A percentile compares a stretch with the other conserved stretches of the same genome.
These are phyloP conservation scores for Apium graveolens DNA, from an alignment of 129 eudicot species.

Conservation along the genomic window DNA sequence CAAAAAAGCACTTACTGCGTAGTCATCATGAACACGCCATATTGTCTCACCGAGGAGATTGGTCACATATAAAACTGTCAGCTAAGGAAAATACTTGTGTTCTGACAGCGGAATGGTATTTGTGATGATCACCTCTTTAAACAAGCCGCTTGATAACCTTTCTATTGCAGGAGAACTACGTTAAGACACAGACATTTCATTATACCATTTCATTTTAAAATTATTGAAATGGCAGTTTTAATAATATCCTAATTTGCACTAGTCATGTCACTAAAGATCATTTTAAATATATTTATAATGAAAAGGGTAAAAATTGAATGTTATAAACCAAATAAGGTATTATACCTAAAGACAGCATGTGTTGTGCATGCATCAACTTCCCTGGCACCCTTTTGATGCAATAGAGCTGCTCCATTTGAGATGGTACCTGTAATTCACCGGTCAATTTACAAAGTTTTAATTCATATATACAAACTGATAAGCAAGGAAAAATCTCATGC, in stretches of 20 bases:
- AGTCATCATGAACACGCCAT: slow-evolving; percentile 98
- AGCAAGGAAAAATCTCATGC: not conserved
- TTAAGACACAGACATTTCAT: slow-evolving; percentile 4
- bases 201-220: slow-evolving; percentile 2
- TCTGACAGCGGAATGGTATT: slow-evolving; percentile 83
- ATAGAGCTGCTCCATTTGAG: slow-evolving; percentile 76
- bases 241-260: not conserved
- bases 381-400: slow-evolving; percentile 96
- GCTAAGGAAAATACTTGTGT: slow-evolving; percentile 80
- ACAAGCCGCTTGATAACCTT: slow-evolving; percentile 85
- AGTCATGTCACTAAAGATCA: not conserved
- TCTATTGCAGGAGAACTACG: slow-evolving; percentile 96
- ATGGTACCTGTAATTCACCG: slow-evolving; percentile 66
- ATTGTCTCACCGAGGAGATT: slow-evolving; percentile 89
- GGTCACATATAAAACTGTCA: slow-evolving; percentile 81
- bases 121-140: slow-evolving; percentile 92
- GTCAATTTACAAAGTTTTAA: slow-evolving; percentile 2
- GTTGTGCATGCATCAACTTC: slow-evolving; percentile 97
- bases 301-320: not conserved
- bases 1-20: slow-evolving; percentile 47
- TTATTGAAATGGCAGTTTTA: not conserved
- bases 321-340: not conserved
- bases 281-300: not conserved
- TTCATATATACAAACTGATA: not conserved
- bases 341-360: slow-evolving; percentile 93